Evolutionary conservation across 2,329 filamentous ascomycete species (phyloP).

Genomic region (Pyrenochaeta sp.): DNA sequence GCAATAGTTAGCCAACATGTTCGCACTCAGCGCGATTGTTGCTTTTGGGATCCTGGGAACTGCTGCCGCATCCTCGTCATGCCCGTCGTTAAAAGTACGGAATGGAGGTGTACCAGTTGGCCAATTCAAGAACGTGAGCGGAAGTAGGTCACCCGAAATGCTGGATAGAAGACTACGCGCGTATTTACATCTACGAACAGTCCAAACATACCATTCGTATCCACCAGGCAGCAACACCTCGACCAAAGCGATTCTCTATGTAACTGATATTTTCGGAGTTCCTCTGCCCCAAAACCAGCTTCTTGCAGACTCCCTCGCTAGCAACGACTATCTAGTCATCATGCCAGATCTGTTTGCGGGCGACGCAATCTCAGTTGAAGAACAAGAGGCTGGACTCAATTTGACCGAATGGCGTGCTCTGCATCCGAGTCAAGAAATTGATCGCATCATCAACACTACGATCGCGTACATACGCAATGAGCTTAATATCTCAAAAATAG

Average conservation of each 20-base stretch:
- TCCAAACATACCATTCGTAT: slow-evolving; percentile 29
- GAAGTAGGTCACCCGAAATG: slow-evolving; percentile 24
- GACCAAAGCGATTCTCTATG: slow-evolving; percentile 40
- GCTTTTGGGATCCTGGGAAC: neutral
- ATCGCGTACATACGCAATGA: slow-evolving; percentile 68
- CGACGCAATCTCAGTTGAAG: slow-evolving; percentile 41
- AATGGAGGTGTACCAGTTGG: slow-evolving; percentile 23
- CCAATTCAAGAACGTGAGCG: slow-evolving; percentile 30
- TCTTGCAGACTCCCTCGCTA: slow-evolving; percentile 44
- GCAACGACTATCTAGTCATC: slow-evolving; percentile 43
- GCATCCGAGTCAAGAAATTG: slow-evolving; percentile 53
- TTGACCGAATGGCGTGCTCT: slow-evolving; percentile 54
- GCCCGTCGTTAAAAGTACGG: slow-evolving; percentile 13
- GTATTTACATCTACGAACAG: slow-evolving; percentile 8
- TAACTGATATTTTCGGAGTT: slow-evolving; percentile 47
- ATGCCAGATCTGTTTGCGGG: slow-evolving; percentile 47
- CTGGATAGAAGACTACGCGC: no score
- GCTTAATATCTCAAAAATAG: slow-evolving; percentile 62
- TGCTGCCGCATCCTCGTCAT: slow-evolving; percentile 5
- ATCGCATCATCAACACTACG: slow-evolving; percentile 58
- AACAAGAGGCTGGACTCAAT: slow-evolving; percentile 72
- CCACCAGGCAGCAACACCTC: slow-evolving; percentile 21
- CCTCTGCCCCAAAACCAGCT: slow-evolving; percentile 43
- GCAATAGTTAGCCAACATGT: no score
- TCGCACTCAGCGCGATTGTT: no score